Evolutionary conservation across 164 flowering plant species (phyloP), one percentile per base, ranked within the genome.

Genomic region (Sextonia rubra): DNA sequence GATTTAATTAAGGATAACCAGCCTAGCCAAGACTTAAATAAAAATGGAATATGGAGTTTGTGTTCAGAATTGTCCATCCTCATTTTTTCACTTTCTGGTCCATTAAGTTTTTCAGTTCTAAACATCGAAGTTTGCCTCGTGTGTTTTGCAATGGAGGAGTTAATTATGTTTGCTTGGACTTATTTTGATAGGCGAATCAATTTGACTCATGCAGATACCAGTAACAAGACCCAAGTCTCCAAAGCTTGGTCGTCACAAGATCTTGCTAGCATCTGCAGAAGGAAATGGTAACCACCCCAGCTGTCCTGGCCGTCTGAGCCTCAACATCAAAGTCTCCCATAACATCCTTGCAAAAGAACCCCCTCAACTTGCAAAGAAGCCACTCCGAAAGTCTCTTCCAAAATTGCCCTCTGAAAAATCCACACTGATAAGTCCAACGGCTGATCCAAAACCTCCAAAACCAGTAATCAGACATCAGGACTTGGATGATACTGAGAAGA

Each of bases 181-280:
- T 27, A 25, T 14, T 20, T 49, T 23, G 17, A 52, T 69, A 24
- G 69, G 24, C 12, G 49, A 27, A 64, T 64, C 44, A n/a, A 15
- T 66, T 18, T 44, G 12, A 65, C 14, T 77, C 44, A 68, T 80
- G 78, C 82, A 94, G 98, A 87, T 87, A 71, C 99, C 98, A 25
- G 76, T 96, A 37, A 94, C 99, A 9, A 89, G 99, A 79, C 84
- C 99, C 20, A 92, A 87, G 80, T 95, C 99, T 70, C 98, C 98
- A 56, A 95, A 93, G 76, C 86, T 95, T 61, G 97, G 97, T 25
- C 85, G 97, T 26, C 89, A 66, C 69, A 95, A 91, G 87, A 76
- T 73, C 66, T 76, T 85, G 47, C 30, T 87, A 11, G 47, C 76
- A 0, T 74, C 79, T 26, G 67, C 71, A 24, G 89, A 80, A 79